Evolutionary conservation across 768 basidiomycete species (phyloP), one percentile per base, ranked within the genome.

Genomic region (Pisolithus albus): DNA sequence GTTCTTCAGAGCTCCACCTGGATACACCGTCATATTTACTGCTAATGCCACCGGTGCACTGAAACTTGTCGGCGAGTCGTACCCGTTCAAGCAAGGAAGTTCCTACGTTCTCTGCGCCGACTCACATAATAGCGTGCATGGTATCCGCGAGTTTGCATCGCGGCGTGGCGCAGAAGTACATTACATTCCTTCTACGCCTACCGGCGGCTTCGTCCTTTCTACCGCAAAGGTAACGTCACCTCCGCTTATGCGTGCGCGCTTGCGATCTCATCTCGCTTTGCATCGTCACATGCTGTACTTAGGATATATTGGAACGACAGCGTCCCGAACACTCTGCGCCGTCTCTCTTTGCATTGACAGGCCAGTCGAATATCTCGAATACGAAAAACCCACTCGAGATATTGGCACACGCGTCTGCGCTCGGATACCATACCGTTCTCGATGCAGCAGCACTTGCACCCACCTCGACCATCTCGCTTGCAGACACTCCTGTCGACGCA

Each of bases 101-200:
- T 67, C 66, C 43, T 83, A 82, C 60, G 76, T 92, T 46, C 80
- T 92, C 50, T 79, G 84, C 18, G 75, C 77, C 15, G 89, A 92
- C 66, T 84, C 86, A 7, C 90, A 92, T 64, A 91, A 90, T 60
- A 89, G 86, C 54, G 82, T 91, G 18, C 84, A 91, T 58, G 88
- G 88, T 8, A 85, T 91, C 53, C 77, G 89, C 40, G 76, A 86
- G 67, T 92, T 80, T 59, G 87, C 88, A 0, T 61, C 63, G 11
- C 66, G 69, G 52, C 74, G 74, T 40, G 81, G 83, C 11, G 80
- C 83, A 5, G 63, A 70, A 30, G 77, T 84, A 16, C 71, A 72
- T 40, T 92, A 92, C 63, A 79, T 90, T 44, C 75, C 77, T 8
- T 79, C 84, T 3, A 81, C 80, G 8, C 64, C 74, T 7, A 74